Evolutionary conservation across 345 rosid genomes (phyloP).

Genomic region (Gossypium turneri): DNA sequence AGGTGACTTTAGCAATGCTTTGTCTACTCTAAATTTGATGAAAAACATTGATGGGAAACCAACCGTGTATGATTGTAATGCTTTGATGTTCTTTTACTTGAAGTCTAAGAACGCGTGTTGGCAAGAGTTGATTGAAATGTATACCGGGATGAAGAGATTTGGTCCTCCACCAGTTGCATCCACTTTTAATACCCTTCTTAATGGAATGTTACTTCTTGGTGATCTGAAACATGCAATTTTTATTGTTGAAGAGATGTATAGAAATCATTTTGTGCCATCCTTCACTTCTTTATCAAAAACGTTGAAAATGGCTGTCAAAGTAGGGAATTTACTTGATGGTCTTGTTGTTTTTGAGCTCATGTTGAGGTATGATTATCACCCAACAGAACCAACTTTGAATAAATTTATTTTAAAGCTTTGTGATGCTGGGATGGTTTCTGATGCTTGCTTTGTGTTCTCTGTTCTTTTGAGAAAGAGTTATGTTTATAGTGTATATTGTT

Average conservation of each 20-base stretch:
- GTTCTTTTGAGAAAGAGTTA: constrained; percentile 17
- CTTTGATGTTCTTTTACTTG: constrained; percentile 24
- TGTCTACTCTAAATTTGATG: constrained; percentile 26
- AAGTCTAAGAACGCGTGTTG: constrained; percentile 20
- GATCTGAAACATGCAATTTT: constrained; percentile 20
- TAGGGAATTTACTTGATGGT: constrained; percentile 21
- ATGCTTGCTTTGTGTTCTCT: constrained; percentile 25
- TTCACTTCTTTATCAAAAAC: constrained; percentile 20
- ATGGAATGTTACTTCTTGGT: constrained; percentile 27
- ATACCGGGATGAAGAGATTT: constrained; percentile 25
- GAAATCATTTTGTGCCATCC: constrained; percentile 27
- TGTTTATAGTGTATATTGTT: constrained; percentile 23
- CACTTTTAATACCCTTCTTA: constrained; percentile 32
- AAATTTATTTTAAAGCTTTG: constrained; percentile 30
- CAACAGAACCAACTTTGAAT: constrained; percentile 17
- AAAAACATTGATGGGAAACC: constrained; percentile 26
- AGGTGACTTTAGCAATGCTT: constrained; percentile 30
- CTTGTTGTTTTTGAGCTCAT: constrained; percentile 28
- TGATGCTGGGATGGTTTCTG: constrained; percentile 22
- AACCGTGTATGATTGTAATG: constrained; percentile 33
- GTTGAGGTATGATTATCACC: constrained; percentile 25
- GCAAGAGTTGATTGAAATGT: constrained; percentile 22
- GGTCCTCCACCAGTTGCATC: constrained; percentile 33
- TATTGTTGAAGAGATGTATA: constrained; percentile 29
- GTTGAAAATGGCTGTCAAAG: constrained; percentile 25